Evolutionary conservation across 805 yeast species (phyloP).

Genomic region (Lipomyces anomalus): DNA sequence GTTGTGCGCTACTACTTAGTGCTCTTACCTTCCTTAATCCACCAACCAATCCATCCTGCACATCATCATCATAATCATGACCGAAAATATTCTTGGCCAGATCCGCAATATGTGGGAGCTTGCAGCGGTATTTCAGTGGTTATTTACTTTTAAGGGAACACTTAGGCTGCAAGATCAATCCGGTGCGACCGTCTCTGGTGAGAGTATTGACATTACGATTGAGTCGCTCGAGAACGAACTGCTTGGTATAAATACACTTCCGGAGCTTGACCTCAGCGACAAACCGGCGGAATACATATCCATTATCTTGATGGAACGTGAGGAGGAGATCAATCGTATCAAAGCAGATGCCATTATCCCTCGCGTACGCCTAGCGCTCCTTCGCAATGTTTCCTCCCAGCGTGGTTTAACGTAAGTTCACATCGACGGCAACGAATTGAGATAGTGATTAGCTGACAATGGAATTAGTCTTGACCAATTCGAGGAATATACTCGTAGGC

Average conservation of each 20-base stretch:
- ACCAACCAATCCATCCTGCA: no score
- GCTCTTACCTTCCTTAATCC: no score
- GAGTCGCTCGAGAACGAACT: conserved; percentile 33
- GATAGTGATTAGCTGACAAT: background rate
- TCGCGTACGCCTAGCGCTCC: conserved; percentile 15
- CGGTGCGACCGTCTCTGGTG: conserved; percentile 22
- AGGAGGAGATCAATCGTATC: no score
- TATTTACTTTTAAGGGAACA: conserved; percentile 28
- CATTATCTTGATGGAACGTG: no score
- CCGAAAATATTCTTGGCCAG: no score
- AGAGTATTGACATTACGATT: conserved; percentile 27
- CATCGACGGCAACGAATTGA: background rate
- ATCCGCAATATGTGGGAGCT: conserved; percentile 33
- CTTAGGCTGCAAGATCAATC: no score
- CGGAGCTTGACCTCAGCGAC: no score
- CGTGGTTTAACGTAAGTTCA: conserved; percentile 15
- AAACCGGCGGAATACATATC: no score
- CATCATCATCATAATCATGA: no score
- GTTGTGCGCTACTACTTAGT: no score
- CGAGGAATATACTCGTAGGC: conserved; percentile 20
- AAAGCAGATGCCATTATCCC: conserved; percentile 20
- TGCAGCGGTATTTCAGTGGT: conserved; percentile 30
- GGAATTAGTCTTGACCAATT: conserved; percentile 15
- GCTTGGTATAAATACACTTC: conserved; percentile 26
- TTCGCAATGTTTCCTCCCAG: conserved; percentile 20